These are phyloP conservation scores for Scheffersomyces insectosa DNA, from an alignment of 1,139 yeast genomes.

Conservation along the genomic window DNA sequence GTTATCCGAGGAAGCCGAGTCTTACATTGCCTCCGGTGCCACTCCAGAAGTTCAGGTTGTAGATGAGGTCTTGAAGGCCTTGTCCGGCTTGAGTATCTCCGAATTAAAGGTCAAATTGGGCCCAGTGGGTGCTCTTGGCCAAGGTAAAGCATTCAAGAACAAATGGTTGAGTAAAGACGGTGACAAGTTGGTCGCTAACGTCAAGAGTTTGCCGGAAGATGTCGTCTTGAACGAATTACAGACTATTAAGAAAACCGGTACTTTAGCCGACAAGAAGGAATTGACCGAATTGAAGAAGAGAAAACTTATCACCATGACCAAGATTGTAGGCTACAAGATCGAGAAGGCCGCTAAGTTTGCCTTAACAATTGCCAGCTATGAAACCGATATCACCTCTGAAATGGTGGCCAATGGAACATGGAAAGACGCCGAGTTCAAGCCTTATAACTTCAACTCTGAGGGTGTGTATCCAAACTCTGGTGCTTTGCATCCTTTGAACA, in stretches of 20 bases:
- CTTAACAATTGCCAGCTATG: conserved; percentile 73
- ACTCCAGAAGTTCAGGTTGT: conserved; percentile 88
- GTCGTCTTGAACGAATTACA: conserved; percentile 65
- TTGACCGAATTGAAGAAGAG: conserved; percentile 89
- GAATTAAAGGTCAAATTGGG: conserved; percentile 83
- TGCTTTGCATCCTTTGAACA: conserved; percentile 93
- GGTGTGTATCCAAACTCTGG: conserved; percentile 87
- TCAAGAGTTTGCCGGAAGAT: conserved; percentile 57
- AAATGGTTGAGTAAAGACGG: conserved; percentile 94
- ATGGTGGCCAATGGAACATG: conserved; percentile 83
- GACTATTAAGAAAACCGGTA: conserved; percentile 59
- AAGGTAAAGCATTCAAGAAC: conserved; percentile 97
- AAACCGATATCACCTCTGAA: conserved; percentile 92
- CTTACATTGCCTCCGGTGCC: conserved; percentile 67
- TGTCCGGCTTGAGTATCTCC: conserved; percentile 79
- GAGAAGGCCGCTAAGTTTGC: conserved; percentile 84
- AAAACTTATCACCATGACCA: conserved; percentile 73
- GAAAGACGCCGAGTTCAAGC: conserved; percentile 85
- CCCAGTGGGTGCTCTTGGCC: conserved; percentile 84
- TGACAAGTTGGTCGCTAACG: conserved; percentile 68
- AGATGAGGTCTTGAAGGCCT: conserved; percentile 68
- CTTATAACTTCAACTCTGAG: conserved; percentile 94
- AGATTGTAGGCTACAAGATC: conserved; percentile 73
- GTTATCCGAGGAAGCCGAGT: conserved; percentile 80
- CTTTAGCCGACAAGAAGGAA: conserved; percentile 61